Base-by-base conservation (phyloP, 495 filamentous ascomycete genomes). In the Penicillium bialowiezense region DNA sequence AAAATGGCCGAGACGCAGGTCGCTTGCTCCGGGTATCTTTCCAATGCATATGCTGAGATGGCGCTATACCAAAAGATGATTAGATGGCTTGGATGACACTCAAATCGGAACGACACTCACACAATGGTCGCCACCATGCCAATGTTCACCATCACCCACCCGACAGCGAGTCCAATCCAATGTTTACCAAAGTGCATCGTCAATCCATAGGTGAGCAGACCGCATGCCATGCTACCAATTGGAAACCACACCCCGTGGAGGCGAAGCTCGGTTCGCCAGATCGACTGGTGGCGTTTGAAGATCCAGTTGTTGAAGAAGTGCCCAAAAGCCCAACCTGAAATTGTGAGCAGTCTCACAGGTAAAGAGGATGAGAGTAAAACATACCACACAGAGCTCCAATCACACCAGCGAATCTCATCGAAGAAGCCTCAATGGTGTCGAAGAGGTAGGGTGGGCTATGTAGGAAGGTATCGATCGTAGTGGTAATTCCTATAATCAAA, bases 1-100 rank as follows among this genome's bases (percentile, higher is more conserved):
- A 76, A 51, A 31, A 74, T 76, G 7, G 69, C 65, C 1, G 64
- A 68, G 12, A 69, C 72, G 7, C 68, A 56, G 1, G 72, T 71
- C 0, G 70, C 58, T 35, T 73, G 65, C 5, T 64, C 40, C 5
- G 75, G 74, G 43, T 71, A 77, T 51, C 63, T 67, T 41, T 76
- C 75, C 6, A 76, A 59, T 3, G 60, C 55, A 44, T 69, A 64
- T n/a, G 64, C 67, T 14, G 66, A 68, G 13, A 73, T 68, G 13
- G 68, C 65, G 3, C 65, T 72, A 26, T n/a, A 33, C n/a, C 37
- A 19, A 19, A 32, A 3, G 19, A 12, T 12, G 7, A 18, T 3
- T 24, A 23, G 14, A 33, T 7, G 15, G 6, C 7, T 15, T 7
- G 5, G 19, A 18, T 21, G 2, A 31, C 7, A 15, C 0, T n/a